A percentile compares a stretch with the other conserved stretches of the same genome.
These are phyloP conservation scores for Colletotrichum echinochloae DNA, from an alignment of 2,329 filamentous ascomycete genomes.

Conservation along the genomic window DNA sequence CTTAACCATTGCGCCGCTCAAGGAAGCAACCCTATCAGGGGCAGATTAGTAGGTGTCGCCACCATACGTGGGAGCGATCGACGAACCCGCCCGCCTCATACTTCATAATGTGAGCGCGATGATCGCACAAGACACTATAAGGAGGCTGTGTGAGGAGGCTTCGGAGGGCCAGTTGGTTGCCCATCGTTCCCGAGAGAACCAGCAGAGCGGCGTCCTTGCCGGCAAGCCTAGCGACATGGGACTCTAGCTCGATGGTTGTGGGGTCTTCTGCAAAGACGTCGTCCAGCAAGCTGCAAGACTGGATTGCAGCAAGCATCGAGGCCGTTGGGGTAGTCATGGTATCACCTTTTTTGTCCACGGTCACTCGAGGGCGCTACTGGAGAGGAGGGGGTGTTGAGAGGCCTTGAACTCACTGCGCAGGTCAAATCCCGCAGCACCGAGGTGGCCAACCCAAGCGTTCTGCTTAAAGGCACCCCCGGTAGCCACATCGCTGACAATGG, in stretches of 20 bases:
- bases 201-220: constrained; percentile 83
- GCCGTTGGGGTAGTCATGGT: constrained; percentile 78
- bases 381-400: neutral
- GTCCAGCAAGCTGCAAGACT: constrained; percentile 80
- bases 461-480: neutral
- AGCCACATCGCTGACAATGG: neutral
- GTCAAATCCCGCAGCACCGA: constrained; percentile 54
- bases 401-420: constrained; percentile 51
- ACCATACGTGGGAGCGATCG: neutral
- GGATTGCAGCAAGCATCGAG: constrained; percentile 85
- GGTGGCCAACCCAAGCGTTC: constrained; percentile 53
- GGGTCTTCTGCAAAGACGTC: constrained; percentile 87
- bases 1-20: constrained; percentile 78
- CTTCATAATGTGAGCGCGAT: constrained; percentile 80
- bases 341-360: constrained; percentile 57
- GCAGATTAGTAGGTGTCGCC: constrained; percentile 2
- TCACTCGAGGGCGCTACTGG: neutral
- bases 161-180: constrained; percentile 87
- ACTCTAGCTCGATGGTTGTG: constrained; percentile 81
- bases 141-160: constrained; percentile 84
- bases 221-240: constrained; percentile 77
- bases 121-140: constrained; percentile 82
- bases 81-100: constrained; percentile 72
- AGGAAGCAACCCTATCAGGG: constrained; percentile 71
- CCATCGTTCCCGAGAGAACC: constrained; percentile 93